These are phyloP conservation scores for Ceratobasidium sp. DNA, from an alignment of 1,284 basidiomycete genomes.

Conservation along the genomic window DNA sequence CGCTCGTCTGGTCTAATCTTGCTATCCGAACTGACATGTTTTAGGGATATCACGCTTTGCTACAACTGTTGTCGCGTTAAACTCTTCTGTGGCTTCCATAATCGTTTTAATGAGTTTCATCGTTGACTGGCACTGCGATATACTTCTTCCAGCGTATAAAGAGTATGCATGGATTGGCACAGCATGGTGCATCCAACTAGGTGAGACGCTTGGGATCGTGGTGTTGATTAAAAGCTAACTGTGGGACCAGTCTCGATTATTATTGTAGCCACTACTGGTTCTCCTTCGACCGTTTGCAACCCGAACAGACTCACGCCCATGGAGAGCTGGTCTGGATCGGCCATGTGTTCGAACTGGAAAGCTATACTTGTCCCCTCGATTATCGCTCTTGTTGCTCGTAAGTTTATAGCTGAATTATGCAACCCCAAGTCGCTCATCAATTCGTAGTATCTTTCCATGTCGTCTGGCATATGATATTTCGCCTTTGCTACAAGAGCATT, in stretches of 20 bases:
- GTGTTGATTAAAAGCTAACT: neutral
- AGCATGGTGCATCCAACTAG: constrained; percentile 2
- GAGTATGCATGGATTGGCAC: constrained; percentile 14
- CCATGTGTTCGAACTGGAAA: constrained; percentile 16
- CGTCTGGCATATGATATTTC: constrained; percentile 18
- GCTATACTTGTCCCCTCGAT: neutral
- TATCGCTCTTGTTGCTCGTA: constrained; percentile 4
- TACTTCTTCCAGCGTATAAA: constrained; percentile 3
- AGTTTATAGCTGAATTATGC: neutral
- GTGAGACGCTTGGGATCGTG: neutral
- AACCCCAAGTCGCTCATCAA: neutral
- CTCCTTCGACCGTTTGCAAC: neutral
- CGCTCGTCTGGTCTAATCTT: neutral
- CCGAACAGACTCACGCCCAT: neutral
- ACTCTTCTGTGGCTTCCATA: neutral
- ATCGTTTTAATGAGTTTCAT: constrained; percentile 4
- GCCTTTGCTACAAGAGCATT: neutral
- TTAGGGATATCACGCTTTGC: neutral
- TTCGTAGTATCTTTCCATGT: constrained; percentile 2
- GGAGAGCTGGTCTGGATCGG: neutral
- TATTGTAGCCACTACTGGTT: neutral
- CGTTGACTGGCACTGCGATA: constrained; percentile 22
- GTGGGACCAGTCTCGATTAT: neutral
- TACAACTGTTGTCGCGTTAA: neutral
- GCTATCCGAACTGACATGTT: neutral